A percentile compares a stretch with the other conserved stretches of the same genome.
phyloP scores from a whole-genome alignment of 768 basidiomycete genomes.

The Leccinum longicurvipes region DNA sequence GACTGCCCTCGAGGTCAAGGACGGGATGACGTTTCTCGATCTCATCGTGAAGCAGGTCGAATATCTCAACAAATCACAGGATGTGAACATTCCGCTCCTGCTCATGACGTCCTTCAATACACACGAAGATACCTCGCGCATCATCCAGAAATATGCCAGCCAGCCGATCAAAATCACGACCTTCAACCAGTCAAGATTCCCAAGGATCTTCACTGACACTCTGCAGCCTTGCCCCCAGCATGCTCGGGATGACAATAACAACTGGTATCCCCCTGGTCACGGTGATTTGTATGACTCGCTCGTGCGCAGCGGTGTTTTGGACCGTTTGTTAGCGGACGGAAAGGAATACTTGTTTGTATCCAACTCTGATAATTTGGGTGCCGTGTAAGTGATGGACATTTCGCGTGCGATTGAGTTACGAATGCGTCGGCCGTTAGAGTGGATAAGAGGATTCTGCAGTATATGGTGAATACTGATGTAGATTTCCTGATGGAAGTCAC shows the following conservation, averaged over 20 bases:
- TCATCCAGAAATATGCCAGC: constrained; percentile 96
- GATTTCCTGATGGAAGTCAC: constrained; percentile 97
- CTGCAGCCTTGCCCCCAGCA: constrained; percentile 79
- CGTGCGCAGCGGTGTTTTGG: constrained; percentile 84
- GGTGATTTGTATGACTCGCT: constrained; percentile 95
- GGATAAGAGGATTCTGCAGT: constrained; percentile 78
- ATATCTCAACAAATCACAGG: constrained; percentile 82
- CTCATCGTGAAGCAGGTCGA: constrained; percentile 93
- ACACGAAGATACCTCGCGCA: constrained; percentile 90
- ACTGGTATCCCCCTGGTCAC: constrained; percentile 98
- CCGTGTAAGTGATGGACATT: constrained; percentile 54
- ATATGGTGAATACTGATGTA: constrained; percentile 77
- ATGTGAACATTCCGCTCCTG: constrained; percentile 92
- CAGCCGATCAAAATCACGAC: constrained; percentile 91
- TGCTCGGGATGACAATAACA: constrained; percentile 78
- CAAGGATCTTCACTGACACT: constrained; percentile 87
- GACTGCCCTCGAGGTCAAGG: constrained; percentile 92
- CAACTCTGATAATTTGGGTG: constrained; percentile 96
- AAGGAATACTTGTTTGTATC: constrained; percentile 98
- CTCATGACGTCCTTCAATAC: constrained; percentile 99
- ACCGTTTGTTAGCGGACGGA: constrained; percentile 84
- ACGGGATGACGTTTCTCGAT: constrained; percentile 98
- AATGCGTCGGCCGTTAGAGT: constrained; percentile 42
- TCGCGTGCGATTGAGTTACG: constrained; percentile 1
- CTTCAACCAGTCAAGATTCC: constrained; percentile 94